Percentiles rank a stretch among this genome's conserved stretches.
These are phyloP conservation scores for Psilocybe azurescens DNA, from an alignment of 768 basidiomycete species.

Conservation along the genomic window DNA sequence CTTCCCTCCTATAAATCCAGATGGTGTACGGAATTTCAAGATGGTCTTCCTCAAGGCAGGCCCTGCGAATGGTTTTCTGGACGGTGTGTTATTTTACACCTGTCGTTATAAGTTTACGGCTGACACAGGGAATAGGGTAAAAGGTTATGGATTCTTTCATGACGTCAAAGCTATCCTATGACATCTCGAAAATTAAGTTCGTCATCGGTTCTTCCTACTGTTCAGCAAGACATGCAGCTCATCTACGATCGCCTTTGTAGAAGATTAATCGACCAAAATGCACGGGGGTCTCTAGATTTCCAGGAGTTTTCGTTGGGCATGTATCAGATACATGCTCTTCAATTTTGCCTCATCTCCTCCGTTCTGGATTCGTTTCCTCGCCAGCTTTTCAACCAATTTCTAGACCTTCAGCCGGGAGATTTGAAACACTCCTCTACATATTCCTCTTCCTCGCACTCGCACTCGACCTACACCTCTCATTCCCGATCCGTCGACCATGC, in stretches of 20 bases:
- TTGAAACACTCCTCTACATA: neutral
- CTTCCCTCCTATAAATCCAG: conserved; percentile 52
- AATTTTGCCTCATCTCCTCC: conserved; percentile 35
- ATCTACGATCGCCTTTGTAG: conserved; percentile 32
- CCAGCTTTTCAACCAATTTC: conserved; percentile 35
- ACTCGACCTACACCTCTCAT: too few relatives aligned
- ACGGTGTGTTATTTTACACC: conserved; percentile 40
- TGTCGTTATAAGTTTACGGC: neutral
- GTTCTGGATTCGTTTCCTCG: conserved; percentile 38
- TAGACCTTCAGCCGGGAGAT: conserved; percentile 15
- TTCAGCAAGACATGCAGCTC: neutral
- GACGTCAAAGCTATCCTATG: conserved; percentile 63
- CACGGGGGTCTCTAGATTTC: conserved; percentile 64
- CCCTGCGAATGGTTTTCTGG: conserved; percentile 57
- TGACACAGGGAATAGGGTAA: conserved; percentile 41
- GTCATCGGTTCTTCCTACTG: conserved; percentile 18
- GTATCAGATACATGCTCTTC: conserved; percentile 59
- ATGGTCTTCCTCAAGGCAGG: conserved; percentile 55
- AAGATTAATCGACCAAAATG: conserved; percentile 65
- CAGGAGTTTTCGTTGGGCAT: conserved; percentile 75
- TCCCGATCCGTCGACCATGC: too few relatives aligned
- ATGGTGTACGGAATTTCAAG: conserved; percentile 60
- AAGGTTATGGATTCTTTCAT: conserved; percentile 69
- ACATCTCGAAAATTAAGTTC: conserved; percentile 67
- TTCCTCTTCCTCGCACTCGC: too few relatives aligned